Conservation (phyloP, 2,329 filamentous ascomycete genomes). For the Cryphonectria naterciae region DNA sequence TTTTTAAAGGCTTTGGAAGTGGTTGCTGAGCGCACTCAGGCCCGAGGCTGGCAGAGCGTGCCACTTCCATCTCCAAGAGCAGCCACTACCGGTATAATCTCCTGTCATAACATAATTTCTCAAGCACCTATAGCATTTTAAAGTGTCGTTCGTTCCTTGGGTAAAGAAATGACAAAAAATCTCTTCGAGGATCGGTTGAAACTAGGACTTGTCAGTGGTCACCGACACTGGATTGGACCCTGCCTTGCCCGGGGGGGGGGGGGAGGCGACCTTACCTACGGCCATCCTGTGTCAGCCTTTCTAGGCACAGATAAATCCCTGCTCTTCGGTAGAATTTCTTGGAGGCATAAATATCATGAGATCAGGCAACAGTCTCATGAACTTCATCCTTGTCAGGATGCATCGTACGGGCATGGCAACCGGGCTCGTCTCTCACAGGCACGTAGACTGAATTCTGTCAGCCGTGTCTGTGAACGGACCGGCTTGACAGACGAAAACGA, state of each 20-base stretch:
- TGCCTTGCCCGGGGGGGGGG: neutral
- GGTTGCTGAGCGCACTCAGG: neutral
- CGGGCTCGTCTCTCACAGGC: neutral
- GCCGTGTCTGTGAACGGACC: neutral
- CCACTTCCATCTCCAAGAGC: neutral
- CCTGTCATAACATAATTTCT: neutral
- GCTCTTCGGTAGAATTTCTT: no score
- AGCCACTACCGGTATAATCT: neutral
- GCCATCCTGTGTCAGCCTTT: slow-evolving; percentile 1
- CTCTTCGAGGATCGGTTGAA: neutral
- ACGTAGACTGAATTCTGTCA: neutral
- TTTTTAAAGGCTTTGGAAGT: neutral
- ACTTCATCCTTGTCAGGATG: neutral
- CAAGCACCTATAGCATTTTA: neutral
- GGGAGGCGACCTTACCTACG: neutral
- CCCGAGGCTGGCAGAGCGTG: neutral
- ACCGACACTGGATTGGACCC: neutral
- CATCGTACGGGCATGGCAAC: neutral
- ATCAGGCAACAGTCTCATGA: neutral
- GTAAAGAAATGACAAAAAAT: neutral
- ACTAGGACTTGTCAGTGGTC: neutral
- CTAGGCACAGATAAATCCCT: neutral
- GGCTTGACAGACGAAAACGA: no score
- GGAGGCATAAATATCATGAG: neutral
- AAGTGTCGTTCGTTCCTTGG: neutral